These are phyloP conservation scores for Lachancea quebecensis DNA, from an alignment of 805 yeast genomes.

Conservation along the genomic window DNA sequence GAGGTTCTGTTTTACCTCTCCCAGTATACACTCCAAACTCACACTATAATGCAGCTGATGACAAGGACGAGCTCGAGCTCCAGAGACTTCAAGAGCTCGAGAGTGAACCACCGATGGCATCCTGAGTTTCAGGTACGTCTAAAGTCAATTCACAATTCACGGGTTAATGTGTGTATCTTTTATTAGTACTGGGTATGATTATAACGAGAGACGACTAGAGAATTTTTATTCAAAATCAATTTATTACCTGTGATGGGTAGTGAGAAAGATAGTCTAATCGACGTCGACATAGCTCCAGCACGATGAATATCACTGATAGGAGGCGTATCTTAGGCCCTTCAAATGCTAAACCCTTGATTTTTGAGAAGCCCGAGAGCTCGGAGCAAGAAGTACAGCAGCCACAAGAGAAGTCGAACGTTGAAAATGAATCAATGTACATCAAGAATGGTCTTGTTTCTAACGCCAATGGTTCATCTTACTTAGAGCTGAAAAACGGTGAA, in stretches of 20 bases:
- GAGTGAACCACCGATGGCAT: constrained; percentile 35
- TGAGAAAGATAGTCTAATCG: neutral
- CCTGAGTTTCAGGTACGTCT: neutral
- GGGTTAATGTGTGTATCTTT: neutral
- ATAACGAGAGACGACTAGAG: constrained; percentile 5
- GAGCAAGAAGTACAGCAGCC: constrained; percentile 7
- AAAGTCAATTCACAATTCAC: neutral
- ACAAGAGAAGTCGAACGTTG: constrained; percentile 9
- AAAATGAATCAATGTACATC: constrained; percentile 41
- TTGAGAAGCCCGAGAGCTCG: constrained; percentile 20
- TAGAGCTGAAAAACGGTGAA: constrained; percentile 47
- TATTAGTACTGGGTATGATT: neutral
- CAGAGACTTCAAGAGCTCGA: constrained; percentile 33
- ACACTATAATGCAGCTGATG: constrained; percentile 14
- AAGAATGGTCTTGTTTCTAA: constrained; percentile 60
- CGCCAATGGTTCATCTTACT: constrained; percentile 75
- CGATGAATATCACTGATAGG: constrained; percentile 48
- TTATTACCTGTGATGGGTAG: neutral
- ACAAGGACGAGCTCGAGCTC: constrained; percentile 38
- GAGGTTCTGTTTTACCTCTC: constrained; percentile 5
- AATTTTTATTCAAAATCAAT: neutral
- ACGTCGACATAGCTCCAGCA: neutral
- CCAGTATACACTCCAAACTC: constrained; percentile 21
- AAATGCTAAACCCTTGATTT: constrained; percentile 48
- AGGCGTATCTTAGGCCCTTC: constrained; percentile 82